Percentiles rank a stretch among this genome's conserved stretches.
phyloP scores from a whole-genome alignment of 1,284 basidiomycete genomes.

The Butyriboletus appendiculatus region DNA sequence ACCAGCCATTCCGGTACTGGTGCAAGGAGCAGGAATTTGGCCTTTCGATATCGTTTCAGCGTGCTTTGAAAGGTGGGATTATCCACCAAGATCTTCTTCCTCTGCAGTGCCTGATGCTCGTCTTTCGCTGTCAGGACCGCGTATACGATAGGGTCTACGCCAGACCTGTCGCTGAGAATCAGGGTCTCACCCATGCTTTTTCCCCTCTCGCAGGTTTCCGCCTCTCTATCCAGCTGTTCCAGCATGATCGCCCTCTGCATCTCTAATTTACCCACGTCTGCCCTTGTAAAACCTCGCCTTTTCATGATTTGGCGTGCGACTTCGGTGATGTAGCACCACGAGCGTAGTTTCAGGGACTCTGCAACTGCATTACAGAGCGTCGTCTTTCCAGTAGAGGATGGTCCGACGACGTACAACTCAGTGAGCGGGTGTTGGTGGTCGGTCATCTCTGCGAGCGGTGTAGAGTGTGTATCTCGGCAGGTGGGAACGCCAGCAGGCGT shows the following conservation, averaged over 20 bases:
- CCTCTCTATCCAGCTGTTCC: constrained; percentile 52
- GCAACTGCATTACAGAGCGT: constrained; percentile 58
- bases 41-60: constrained; percentile 44
- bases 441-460: constrained; percentile 13
- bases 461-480: constrained; percentile 2
- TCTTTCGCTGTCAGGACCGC: constrained; percentile 47
- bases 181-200: constrained; percentile 25
- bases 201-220: constrained; percentile 22
- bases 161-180: constrained; percentile 63
- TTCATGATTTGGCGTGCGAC: constrained; percentile 61
- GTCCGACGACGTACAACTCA: constrained; percentile 52
- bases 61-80: constrained; percentile 42
- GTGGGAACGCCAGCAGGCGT: constrained; percentile 20
- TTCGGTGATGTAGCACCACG: constrained; percentile 49
- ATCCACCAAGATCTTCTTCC: constrained; percentile 38
- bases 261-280: constrained; percentile 47
- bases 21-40: constrained; percentile 51
- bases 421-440: constrained; percentile 13
- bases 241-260: constrained; percentile 65
- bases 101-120: constrained; percentile 37
- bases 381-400: constrained; percentile 67
- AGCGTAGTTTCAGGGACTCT: constrained; percentile 39
- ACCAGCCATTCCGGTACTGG: constrained; percentile 58
- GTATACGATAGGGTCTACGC: constrained; percentile 62
- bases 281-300: constrained; percentile 49